A percentile compares a stretch with the other conserved stretches of the same genome.
Evolutionary conservation across 2,329 filamentous ascomycete genomes (phyloP).

Genomic region (Venturia aucupariae): DNA sequence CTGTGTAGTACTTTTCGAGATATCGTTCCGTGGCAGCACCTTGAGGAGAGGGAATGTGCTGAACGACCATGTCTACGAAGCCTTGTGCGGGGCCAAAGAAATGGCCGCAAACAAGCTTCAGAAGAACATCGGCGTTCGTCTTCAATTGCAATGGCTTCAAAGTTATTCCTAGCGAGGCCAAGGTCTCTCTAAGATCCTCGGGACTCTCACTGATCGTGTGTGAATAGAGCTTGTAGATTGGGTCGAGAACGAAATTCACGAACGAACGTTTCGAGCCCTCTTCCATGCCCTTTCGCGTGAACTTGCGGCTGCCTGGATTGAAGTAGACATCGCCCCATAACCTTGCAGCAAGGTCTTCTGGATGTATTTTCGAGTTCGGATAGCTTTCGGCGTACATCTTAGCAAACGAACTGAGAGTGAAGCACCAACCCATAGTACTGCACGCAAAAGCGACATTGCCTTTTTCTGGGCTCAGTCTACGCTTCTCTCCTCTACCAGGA

Average conservation of each 20-base stretch:
- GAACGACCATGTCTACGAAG: constrained; percentile 91
- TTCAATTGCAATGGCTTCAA: constrained; percentile 91
- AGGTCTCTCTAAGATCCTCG: constrained; percentile 68
- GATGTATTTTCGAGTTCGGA: constrained; percentile 53
- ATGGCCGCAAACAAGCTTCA: constrained; percentile 84
- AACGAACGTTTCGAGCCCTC: constrained; percentile 76
- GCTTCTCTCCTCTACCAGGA: constrained; percentile 68
- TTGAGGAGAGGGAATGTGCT: constrained; percentile 79
- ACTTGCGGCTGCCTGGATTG: constrained; percentile 82
- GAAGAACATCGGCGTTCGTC: constrained; percentile 76
- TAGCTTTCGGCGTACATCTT: constrained; percentile 93
- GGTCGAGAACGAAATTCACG: constrained; percentile 88
- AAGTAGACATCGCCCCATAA: constrained; percentile 97
- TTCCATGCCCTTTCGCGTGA: constrained; percentile 79
- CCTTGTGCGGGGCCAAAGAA: constrained; percentile 87
- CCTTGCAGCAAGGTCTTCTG: constrained; percentile 70
- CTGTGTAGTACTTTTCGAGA: constrained; percentile 84
- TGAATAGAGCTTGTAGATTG: constrained; percentile 95
- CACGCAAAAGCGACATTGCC: constrained; percentile 97
- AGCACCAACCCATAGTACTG: constrained; percentile 91
- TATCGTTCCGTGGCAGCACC: constrained; percentile 62
- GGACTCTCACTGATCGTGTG: constrained; percentile 89
- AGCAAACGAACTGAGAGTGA: constrained; percentile 86
- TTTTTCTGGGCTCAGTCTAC: constrained; percentile 85
- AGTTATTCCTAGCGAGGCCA: constrained; percentile 69